phyloP scores from a whole-genome alignment of 2,329 filamentous ascomycete genomes.

The Pochonia chlamydosporia region DNA sequence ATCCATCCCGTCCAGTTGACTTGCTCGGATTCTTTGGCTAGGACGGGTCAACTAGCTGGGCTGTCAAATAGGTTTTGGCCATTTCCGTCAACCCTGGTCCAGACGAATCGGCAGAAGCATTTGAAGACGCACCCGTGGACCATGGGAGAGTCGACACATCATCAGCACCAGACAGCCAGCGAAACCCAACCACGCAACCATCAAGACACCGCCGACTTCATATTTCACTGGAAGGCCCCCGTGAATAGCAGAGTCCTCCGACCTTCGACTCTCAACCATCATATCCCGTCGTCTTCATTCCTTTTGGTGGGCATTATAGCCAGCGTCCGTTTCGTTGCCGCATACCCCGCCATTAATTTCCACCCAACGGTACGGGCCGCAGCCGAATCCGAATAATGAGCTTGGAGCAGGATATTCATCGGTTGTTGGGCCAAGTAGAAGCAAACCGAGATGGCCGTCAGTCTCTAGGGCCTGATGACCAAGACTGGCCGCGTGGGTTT shows the following conservation, averaged over 20 bases:
- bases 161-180: neutral
- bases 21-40: neutral
- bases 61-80: neutral
- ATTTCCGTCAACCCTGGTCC: neutral
- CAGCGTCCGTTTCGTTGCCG: neutral
- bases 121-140: neutral
- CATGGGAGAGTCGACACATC: too few relatives aligned
- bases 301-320: too few relatives aligned
- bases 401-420: neutral
- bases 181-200: neutral
- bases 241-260: neutral
- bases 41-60: neutral
- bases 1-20: neutral
- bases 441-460: neutral
- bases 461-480: neutral
- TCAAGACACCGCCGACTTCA: neutral
- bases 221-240: neutral
- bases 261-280: neutral
- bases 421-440: neutral
- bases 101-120: neutral
- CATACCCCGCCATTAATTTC: neutral
- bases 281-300: too few relatives aligned
- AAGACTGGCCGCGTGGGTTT: neutral
- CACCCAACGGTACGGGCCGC: neutral
- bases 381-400: neutral